phyloP scores from a whole-genome alignment of 108 stramenopile species.

The Discostella stelligeroides region DNA sequence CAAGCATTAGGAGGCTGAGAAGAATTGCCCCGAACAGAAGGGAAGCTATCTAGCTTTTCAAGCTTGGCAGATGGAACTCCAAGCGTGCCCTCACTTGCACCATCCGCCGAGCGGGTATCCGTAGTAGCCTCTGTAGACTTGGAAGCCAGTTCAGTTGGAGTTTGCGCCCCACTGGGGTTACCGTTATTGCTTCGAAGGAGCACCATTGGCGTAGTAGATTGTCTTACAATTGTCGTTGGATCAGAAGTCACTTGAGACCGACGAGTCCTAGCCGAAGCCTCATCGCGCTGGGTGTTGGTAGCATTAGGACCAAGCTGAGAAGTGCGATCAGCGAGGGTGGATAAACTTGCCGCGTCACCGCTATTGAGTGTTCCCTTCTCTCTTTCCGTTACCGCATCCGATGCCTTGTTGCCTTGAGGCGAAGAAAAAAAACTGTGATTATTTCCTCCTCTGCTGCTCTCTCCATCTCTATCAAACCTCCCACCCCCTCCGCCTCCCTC shows the following conservation, averaged over 20 bases:
- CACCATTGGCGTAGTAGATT: slow-evolving; percentile 21
- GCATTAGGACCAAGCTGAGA: slow-evolving; percentile 5
- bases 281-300: neutral
- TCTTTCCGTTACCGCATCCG: neutral
- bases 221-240: neutral
- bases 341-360: neutral
- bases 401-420: neutral
- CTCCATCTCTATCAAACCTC: neutral
- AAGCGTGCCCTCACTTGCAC: neutral
- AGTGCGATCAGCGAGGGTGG: neutral
- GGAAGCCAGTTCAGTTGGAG: neutral
- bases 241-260: neutral
- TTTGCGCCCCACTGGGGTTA: neutral
- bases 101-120: slow-evolving; percentile 9
- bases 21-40: neutral
- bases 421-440: neutral
- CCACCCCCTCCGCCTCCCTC: neutral
- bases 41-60: slow-evolving; percentile 11
- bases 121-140: neutral
- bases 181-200: slow-evolving; percentile 13
- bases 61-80: neutral
- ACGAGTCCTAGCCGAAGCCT: neutral
- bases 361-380: neutral
- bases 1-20: slow-evolving; percentile 13
- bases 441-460: neutral